A percentile compares a stretch with the other conserved stretches of the same genome.
phyloP scores from a whole-genome alignment of 148 eudicot genomes.

The Fagopyrum tataricum region DNA sequence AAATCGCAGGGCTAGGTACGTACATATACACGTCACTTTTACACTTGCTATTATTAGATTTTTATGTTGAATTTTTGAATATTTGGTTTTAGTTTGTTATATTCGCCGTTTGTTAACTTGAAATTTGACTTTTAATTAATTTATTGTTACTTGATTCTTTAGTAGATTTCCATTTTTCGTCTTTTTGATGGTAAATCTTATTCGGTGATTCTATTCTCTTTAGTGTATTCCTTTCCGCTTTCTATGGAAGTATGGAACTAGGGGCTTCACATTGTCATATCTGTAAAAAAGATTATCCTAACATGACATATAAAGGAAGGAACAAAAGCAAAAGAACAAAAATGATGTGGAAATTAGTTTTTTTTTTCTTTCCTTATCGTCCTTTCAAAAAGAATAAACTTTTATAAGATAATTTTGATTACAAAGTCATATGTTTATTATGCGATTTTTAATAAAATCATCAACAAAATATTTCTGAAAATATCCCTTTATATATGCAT shows the following conservation, averaged over 20 bases:
- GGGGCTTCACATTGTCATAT: not conserved
- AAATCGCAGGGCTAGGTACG: constrained; percentile 50
- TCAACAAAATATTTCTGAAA: no score
- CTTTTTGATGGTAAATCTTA: not conserved
- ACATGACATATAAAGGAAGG: not conserved
- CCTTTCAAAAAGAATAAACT: not conserved
- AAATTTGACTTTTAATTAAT: not conserved
- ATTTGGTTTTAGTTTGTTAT: not conserved
- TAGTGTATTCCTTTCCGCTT: not conserved
- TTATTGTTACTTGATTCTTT: not conserved
- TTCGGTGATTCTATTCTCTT: not conserved
- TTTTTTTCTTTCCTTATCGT: not conserved
- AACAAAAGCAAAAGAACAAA: not conserved
- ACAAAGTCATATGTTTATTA: no score
- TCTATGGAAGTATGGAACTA: constrained; percentile 4
- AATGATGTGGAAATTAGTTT: not conserved
- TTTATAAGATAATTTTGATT: not conserved
- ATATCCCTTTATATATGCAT: no score
- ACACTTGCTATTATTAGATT: not conserved
- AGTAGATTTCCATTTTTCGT: not conserved
- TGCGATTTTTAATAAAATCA: no score
- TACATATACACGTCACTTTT: not conserved
- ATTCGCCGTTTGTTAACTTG: not conserved
- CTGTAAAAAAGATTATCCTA: not conserved
- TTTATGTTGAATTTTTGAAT: not conserved